phyloP scores from a whole-genome alignment of 179 eudicot genomes.

The Actinidia arguta region DNA sequence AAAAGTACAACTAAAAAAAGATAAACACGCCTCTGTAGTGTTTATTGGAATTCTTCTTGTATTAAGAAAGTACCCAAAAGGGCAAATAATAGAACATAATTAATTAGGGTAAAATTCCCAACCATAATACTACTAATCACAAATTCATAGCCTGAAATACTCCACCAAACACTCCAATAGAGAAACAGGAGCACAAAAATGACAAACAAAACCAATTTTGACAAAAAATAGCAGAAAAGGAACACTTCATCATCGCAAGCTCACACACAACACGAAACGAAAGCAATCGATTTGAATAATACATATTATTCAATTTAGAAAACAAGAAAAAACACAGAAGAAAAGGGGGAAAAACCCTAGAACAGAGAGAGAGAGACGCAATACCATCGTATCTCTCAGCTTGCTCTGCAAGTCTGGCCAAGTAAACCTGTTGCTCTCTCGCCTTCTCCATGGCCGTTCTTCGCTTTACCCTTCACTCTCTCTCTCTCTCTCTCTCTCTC shows the following conservation, averaged over 20 bases:
- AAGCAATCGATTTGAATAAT: neutral
- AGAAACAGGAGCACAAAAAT: neutral
- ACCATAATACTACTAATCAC: neutral
- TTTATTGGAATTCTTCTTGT: too few relatives aligned
- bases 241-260: neutral
- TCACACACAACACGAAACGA: neutral
- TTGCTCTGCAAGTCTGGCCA: slow-evolving; percentile 83
- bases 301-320: neutral
- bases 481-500: neutral
- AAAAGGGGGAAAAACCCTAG: neutral
- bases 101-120: neutral
- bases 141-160: neutral
- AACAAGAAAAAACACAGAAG: too few relatives aligned
- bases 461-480: neutral
- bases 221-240: neutral
- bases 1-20: too few relatives aligned
- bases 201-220: neutral
- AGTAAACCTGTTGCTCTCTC: slow-evolving; percentile 74
- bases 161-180: neutral
- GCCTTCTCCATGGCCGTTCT: slow-evolving; percentile 54
- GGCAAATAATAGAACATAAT: neutral
- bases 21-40: too few relatives aligned
- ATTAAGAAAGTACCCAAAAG: too few relatives aligned
- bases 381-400: slow-evolving; percentile 87
- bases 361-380: neutral